A percentile compares a stretch with the other conserved stretches of the same genome.
Evolutionary conservation across 192 early-diverging fungal genomes (phyloP).

Genomic region (Coemansia sp.): DNA sequence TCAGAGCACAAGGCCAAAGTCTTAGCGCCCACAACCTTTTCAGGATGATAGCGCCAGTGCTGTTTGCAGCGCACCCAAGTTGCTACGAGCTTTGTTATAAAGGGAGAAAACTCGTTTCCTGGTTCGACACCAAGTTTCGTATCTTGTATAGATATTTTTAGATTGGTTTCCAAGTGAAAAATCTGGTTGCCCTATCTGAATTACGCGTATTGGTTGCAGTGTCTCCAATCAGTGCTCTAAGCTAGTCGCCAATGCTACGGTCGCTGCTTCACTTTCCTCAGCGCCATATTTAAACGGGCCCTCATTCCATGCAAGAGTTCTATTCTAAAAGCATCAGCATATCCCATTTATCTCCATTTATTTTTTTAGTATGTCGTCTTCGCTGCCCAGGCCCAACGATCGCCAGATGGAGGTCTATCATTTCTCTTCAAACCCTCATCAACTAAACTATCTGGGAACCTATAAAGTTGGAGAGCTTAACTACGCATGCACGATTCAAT

Average conservation of each 20-base stretch:
- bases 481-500: background rate
- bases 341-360: background rate
- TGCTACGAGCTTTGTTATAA: background rate
- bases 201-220: background rate
- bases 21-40: background rate
- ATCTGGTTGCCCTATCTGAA: too few relatives aligned
- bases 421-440: background rate
- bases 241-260: background rate
- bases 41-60: background rate
- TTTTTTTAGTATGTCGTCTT: background rate
- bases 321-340: background rate
- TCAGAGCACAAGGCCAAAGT: background rate
- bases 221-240: background rate
- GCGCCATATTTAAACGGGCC: background rate
- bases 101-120: background rate
- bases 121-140: background rate
- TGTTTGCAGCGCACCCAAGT: background rate
- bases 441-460: background rate
- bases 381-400: background rate
- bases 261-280: background rate
- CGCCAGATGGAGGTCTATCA: background rate
- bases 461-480: background rate
- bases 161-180: too few relatives aligned
- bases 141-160: background rate
- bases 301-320: background rate